Base-by-base conservation (phyloP, 202 grass and related monocot species). In the Zizania palustris region DNA sequence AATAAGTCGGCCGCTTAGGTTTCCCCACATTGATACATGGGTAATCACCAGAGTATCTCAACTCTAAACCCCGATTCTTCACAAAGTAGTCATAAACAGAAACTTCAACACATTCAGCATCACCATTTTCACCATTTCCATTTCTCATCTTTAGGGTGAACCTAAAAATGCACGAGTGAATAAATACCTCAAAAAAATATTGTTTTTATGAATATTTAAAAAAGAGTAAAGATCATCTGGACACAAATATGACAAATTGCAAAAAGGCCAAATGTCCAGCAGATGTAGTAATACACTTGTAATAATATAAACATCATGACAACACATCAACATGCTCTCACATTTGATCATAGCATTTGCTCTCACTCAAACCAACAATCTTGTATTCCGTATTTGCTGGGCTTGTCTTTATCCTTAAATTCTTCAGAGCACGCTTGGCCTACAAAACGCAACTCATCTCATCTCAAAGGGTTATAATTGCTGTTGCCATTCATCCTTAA, bases 11-110 rank as follows among this genome's bases (percentile, higher is more conserved):
- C 0, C 93, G 74, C 55, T 91, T 97, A 0, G 88, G 93, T 44
- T 93, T 97, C 42, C 93, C 93, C 75, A 93, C 93, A 82, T 97
- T 97, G 9, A 97, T 84, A 75, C 92, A 95, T 0, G 92, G 92
- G 18, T 58, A 68, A 22, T 85, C 65, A 72, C 72, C 90, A 84
- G 88, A 90, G 28, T 90, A 93, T 14, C 60, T 69, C n/a, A 95
- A 37, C 0, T 88, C 83, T 43, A 88, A 91, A 9, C 76, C 84
- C 28, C 87, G 82, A 33, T 88, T 79, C 33, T 76, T 97, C 5
- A 81, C 69, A 18, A 93, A 97, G 70, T 97, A 91, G 7, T 97
- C 84, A 60, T 71, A 89, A 16, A 97, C 91, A 54, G 82, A 86
- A 44, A 92, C 57, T 63, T 97, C 94, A n/a, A 50, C 53, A 45